Base-by-base conservation (phyloP, 2,329 filamentous ascomycete genomes). In the Periconia sp. region DNA sequence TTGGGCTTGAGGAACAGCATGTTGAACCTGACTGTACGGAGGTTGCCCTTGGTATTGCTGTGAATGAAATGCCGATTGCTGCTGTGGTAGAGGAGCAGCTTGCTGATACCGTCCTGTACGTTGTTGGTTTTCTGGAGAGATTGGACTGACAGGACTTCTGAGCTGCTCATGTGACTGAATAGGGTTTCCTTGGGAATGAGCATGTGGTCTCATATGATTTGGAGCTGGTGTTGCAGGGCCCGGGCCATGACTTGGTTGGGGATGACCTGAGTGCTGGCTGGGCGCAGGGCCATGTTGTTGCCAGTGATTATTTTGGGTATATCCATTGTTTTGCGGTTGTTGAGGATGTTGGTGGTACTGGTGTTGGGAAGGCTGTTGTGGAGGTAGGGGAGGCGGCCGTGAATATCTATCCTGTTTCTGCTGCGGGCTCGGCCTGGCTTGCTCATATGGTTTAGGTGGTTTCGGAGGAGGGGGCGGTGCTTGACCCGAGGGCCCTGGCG, bases 401-500 rank as follows among this genome's bases (percentile, higher is more conserved):
- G 61, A 60, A 46, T 72, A 70, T 49, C 68, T 56, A 43, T 65
- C 62, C 6, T 57, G 62, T 44, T 62, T 61, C 45, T 62, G 62
- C 19, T 63, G 66, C 8, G 65, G 61, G 11, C 57, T 66, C 9
- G 61, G 59, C 20, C 54, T 52, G 52, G 57, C 58, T 47, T 68
- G 58, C 43, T 72, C 68, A 33, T 66, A 60, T 5, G 71, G 70
- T 45, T 75, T 74, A 2, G 70, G 85, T 0, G 86, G 77, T 54
- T 78, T 74, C 30, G 78, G 79, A 15, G 79, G 80, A 45, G 77
- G 78, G 2, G 55, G 58, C 7, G 71, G 71, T 2, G 63, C 54
- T 51, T 66, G 59, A 45, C 54, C 59, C 18, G 69, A 50, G 30
- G 58, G 54, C 6, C 55, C 59, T 61, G 76, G 65, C 6, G 74